These are phyloP conservation scores for Corylus americana DNA, from an alignment of 306 rosid genomes.

Conservation along the genomic window DNA sequence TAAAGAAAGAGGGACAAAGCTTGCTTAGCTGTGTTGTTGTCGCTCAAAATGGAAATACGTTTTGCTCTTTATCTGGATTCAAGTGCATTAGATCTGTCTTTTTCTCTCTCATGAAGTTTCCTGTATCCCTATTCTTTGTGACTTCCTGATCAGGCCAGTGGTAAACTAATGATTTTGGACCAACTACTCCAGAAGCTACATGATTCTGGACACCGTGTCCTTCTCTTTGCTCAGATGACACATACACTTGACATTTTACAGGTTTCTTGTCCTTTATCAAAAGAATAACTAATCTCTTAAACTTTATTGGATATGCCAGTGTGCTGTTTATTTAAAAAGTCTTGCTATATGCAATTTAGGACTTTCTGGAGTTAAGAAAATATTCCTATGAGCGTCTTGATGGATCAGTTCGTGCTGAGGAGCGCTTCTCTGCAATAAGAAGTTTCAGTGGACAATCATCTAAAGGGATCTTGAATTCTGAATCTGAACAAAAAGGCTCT, in stretches of 20 bases:
- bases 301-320: not conserved
- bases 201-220: slow-evolving; percentile 76
- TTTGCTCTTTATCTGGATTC: slow-evolving; percentile 4
- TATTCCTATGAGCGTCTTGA: slow-evolving; percentile 96
- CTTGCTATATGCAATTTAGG: slow-evolving; percentile 47
- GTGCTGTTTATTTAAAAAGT: slow-evolving; percentile 7
- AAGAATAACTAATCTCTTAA: not conserved
- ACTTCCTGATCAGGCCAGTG: slow-evolving; percentile 67
- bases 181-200: slow-evolving; percentile 81
- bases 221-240: slow-evolving; percentile 96
- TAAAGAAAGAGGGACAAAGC: not conserved
- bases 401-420: slow-evolving; percentile 98
- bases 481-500: slow-evolving; percentile 55
- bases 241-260: slow-evolving; percentile 93
- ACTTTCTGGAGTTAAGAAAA: slow-evolving; percentile 72
- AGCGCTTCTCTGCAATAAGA: slow-evolving; percentile 96
- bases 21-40: not conserved
- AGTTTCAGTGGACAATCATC: slow-evolving; percentile 70
- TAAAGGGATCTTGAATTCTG: slow-evolving; percentile 48
- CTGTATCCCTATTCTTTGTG: slow-evolving; percentile 21
- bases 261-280: slow-evolving; percentile 40
- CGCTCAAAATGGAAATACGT: not conserved
- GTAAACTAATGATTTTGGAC: slow-evolving; percentile 86
- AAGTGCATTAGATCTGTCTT: slow-evolving; percentile 3
- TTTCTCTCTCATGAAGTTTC: slow-evolving; percentile 21